Percentiles rank a stretch among this genome's conserved stretches.
Evolutionary conservation across 306 rosid species (phyloP).

Genomic region (Fragaria ananassa): DNA sequence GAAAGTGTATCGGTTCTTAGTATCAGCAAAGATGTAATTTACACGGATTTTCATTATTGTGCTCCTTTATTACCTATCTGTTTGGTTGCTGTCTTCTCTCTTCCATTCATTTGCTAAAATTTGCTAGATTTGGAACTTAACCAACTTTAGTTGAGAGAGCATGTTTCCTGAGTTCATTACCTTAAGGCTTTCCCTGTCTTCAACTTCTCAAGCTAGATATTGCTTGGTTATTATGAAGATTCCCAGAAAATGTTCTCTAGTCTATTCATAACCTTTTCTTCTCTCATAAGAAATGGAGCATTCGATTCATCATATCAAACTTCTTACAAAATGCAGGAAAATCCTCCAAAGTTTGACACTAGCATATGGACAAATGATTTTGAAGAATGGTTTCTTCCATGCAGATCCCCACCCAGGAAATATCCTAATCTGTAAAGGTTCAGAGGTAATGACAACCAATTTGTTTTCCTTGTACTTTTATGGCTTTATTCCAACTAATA

Average conservation of each 20-base stretch:
- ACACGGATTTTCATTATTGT: not conserved
- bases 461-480: constrained; percentile 2
- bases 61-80: not conserved
- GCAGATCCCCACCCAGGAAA: constrained; percentile 99
- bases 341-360: constrained; percentile 91
- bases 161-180: not conserved
- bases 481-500: not conserved
- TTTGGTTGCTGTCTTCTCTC: not conserved
- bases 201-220: not conserved
- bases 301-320: constrained; percentile 3
- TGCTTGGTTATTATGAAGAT: not conserved
- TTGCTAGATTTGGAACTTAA: not conserved
- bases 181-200: not conserved
- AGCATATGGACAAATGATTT: constrained; percentile 98
- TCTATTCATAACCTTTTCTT: not conserved
- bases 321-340: constrained; percentile 57
- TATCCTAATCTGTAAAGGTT: constrained; percentile 84
- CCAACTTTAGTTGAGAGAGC: not conserved
- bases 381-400: constrained; percentile 93
- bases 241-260: not conserved
- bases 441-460: constrained; percentile 64
- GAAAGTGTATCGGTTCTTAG: not conserved
- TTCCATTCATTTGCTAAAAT: not conserved
- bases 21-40: not conserved
- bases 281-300: not conserved